phyloP scores from a whole-genome alignment of 2,329 filamentous ascomycete genomes.

The Huntiella abstrusa region DNA sequence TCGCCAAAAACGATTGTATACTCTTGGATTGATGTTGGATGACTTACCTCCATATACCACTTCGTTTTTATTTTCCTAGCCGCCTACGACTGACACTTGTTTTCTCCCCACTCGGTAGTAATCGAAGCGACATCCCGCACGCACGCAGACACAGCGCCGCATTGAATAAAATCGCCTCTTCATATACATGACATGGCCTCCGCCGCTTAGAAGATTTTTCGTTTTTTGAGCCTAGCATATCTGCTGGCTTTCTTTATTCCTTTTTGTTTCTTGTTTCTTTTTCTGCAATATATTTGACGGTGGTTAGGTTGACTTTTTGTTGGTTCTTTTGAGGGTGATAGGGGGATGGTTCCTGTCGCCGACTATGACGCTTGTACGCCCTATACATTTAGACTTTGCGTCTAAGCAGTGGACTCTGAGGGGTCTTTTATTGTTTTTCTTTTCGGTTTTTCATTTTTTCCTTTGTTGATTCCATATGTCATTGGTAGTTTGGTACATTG shows the following conservation, averaged over 20 bases:
- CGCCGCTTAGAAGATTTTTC: too few species aligned
- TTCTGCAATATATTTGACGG: too few species aligned
- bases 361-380: neutral
- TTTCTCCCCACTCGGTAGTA: conserved; percentile 2
- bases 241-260: too few species aligned
- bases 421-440: neutral
- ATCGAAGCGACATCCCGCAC: neutral
- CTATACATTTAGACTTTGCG: neutral
- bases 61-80: neutral
- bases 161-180: neutral
- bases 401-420: too few species aligned
- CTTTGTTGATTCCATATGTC: neutral
- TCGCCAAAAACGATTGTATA: neutral
- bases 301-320: too few species aligned
- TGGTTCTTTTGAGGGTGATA: too few species aligned
- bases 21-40: conserved; percentile 4
- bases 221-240: too few species aligned
- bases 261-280: too few species aligned
- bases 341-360: too few species aligned
- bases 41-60: neutral
- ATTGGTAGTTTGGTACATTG: conserved; percentile 1
- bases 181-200: too few species aligned
- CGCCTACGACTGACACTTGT: conserved; percentile 4
- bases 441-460: neutral
- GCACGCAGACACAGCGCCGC: neutral